Evolutionary conservation across 2,329 filamentous ascomycete species (phyloP).

Genomic region (Periconia macrospinosa): DNA sequence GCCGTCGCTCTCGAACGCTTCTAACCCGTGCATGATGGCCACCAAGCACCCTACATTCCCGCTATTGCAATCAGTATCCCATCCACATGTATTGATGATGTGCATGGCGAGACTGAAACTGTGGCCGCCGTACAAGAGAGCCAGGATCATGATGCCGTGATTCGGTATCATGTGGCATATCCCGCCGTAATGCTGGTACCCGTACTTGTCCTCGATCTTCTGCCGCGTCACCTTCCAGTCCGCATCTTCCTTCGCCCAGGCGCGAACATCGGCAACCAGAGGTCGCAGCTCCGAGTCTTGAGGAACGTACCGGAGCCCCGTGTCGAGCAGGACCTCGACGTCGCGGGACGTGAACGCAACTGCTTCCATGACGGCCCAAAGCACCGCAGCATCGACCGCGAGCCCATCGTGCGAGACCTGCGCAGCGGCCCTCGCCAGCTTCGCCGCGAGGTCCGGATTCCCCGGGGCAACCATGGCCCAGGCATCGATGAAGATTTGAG

Average conservation of each 20-base stretch:
- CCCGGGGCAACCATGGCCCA: conserved; percentile 9
- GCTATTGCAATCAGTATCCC: conserved; percentile 47
- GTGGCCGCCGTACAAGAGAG: conserved; percentile 5
- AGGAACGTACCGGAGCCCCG: conserved; percentile 31
- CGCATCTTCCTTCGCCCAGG: conserved; percentile 27
- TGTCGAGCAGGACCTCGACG: conserved; percentile 36
- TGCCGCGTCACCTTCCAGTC: conserved; percentile 40
- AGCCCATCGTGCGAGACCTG: conserved; percentile 46
- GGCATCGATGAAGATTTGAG: conserved; percentile 14
- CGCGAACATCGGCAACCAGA: conserved; percentile 33
- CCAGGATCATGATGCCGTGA: conserved; percentile 11
- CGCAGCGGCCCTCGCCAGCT: conserved; percentile 36
- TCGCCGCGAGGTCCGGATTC: conserved; percentile 25
- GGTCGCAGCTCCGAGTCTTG: conserved; percentile 29
- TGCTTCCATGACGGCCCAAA: conserved; percentile 47
- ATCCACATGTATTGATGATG: conserved; percentile 19
- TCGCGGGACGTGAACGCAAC: conserved; percentile 40
- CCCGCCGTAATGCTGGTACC: conserved; percentile 9
- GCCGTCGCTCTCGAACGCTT: conserved; percentile 22
- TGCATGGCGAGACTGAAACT: conserved; percentile 9
- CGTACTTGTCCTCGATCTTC: conserved; percentile 29
- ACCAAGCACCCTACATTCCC: conserved; percentile 44
- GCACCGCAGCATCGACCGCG: conserved; percentile 40
- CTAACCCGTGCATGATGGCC: conserved; percentile 40
- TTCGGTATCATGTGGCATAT: conserved; percentile 12